phyloP scores from a whole-genome alignment of 768 basidiomycete species.

The Porphyrellus cyaneotinctus region DNA sequence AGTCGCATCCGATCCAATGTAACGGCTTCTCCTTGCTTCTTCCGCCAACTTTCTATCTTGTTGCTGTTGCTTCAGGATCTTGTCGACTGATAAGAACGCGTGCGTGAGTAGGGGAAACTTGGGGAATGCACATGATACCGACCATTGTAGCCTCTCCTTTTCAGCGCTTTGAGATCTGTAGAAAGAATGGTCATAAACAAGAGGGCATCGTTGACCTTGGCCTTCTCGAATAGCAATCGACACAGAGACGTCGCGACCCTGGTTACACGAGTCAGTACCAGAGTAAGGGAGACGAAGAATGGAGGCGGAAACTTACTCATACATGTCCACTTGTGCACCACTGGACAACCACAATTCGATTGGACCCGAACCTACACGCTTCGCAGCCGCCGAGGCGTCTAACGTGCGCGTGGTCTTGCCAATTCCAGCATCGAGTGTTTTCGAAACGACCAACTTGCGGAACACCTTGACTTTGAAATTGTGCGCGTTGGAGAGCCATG shows the following conservation, averaged over 20 bases:
- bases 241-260: conserved; percentile 87
- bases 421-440: conserved; percentile 52
- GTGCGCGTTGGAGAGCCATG: conserved; percentile 58
- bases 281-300: background rate
- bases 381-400: conserved; percentile 73
- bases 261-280: conserved; percentile 2
- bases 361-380: conserved; percentile 48
- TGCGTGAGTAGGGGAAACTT: conserved; percentile 7
- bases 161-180: conserved; percentile 78
- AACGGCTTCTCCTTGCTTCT: conserved; percentile 33
- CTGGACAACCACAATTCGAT: conserved; percentile 75
- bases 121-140: conserved; percentile 10
- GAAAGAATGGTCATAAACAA: conserved; percentile 92
- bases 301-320: conserved; percentile 62
- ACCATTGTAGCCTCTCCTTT: conserved; percentile 85
- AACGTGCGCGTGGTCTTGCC: conserved; percentile 49
- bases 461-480: conserved; percentile 73
- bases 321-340: conserved; percentile 81
- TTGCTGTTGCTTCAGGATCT: conserved; percentile 82
- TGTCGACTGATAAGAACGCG: conserved; percentile 58
- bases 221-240: conserved; percentile 69
- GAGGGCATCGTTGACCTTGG: conserved; percentile 82
- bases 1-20: conserved; percentile 18
- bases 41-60: conserved; percentile 58
- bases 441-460: conserved; percentile 59